Conservation (phyloP, 768 basidiomycete species). For the Mycena filopes region DNA sequence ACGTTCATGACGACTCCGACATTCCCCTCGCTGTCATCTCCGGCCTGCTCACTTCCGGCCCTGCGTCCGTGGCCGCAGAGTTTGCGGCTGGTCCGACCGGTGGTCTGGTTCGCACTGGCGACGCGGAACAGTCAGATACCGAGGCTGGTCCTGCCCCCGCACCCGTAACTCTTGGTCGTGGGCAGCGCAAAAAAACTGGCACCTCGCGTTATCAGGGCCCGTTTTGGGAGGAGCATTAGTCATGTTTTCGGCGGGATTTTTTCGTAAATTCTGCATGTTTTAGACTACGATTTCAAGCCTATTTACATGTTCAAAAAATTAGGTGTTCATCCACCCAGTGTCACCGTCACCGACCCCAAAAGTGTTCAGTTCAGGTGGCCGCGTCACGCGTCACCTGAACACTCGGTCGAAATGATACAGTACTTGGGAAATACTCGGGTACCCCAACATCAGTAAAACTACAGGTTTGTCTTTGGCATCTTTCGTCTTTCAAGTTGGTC, state of each 20-base stretch:
- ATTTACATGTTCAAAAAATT: not conserved
- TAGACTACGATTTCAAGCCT: conserved; percentile 1
- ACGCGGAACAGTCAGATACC: conserved; percentile 11
- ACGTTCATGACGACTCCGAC: conserved; percentile 25
- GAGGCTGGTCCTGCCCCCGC: not conserved
- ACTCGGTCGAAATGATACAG: conserved; percentile 18
- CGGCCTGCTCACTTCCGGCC: not conserved
- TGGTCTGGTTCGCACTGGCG: conserved; percentile 14
- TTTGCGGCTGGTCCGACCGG: conserved; percentile 7
- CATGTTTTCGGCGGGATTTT: conserved; percentile 4
- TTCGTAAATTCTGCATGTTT: not conserved
- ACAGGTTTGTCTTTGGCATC: too few relatives aligned
- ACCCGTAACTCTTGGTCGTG: conserved; percentile 1
- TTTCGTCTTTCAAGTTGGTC: too few relatives aligned
- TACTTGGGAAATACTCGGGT: too few relatives aligned
- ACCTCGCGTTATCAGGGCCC: not conserved
- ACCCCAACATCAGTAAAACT: too few relatives aligned
- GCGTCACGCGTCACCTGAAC: conserved; percentile 16
- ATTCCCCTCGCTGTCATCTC: conserved; percentile 18
- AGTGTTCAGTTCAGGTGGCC: too few relatives aligned
- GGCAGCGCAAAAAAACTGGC: conserved; percentile 1
- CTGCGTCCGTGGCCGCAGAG: not conserved
- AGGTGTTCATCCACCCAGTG: conserved; percentile 6
- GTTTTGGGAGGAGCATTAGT: conserved; percentile 19
- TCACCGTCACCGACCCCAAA: conserved; percentile 30